Evolutionary conservation across 108 stramenopile species (phyloP), one percentile per base, ranked within the genome.

Genomic region (Nitzschia sp.): DNA sequence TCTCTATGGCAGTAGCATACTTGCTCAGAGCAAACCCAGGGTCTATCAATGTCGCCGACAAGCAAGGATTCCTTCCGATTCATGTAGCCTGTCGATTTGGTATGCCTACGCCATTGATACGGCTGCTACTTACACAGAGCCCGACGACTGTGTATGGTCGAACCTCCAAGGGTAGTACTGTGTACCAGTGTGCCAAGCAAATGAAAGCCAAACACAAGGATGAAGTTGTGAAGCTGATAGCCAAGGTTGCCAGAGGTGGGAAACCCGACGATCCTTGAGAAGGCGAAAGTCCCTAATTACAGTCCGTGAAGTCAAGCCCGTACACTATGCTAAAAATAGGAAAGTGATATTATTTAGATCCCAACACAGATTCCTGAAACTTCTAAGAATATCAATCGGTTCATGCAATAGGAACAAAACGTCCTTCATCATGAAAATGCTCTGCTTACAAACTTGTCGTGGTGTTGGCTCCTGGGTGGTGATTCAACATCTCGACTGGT

Each of bases 401-500:
- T 5, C 29, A 3, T 34, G 29, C 29, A 34, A 34, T 34, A 34
- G 3, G 29, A 34, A 34, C 29, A 34, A 34, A 34, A 1, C 29
- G 29, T 34, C 29, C 29, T 34, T 34, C 29, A 3, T 34, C 29
- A 34, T 34, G 29, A 34, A 34, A 15, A 48, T 48, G 46, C 1
- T 48, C 2, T 48, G 46, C n/a, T 62, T 62, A 62, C 43, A 62
- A n/a, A 46, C 61, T 62, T 25, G 48, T 68, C 7, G 55, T 56
- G 26, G 41, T 41, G 26, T 59, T 57, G 0, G 26, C 34, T 15
- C 66, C 66, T 9, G 66, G 57, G 50, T 60, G 73, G 26, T 8
- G 48, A 57, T 68, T 67, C 46, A 75, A 10, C 48, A 75, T 62
- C 46, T 60, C 73, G 19, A 53, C 41, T 1, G 73, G 73, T 20